Evolutionary conservation across 352 stramenopile genomes (phyloP), one percentile per base, ranked within the genome.

Genomic region (Pythium utonaiense): DNA sequence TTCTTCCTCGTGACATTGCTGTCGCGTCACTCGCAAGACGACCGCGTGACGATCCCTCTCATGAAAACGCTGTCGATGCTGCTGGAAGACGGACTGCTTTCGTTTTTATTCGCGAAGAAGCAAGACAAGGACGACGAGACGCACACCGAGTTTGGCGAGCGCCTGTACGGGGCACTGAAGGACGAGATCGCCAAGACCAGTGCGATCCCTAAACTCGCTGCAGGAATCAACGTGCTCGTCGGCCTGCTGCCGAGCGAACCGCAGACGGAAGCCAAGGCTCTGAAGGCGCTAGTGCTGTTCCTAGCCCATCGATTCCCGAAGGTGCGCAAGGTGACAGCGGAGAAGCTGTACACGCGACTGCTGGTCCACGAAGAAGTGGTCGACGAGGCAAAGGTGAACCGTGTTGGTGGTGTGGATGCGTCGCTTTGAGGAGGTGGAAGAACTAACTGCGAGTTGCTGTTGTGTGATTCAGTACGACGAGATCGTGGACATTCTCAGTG

Each of bases 11-110:
- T 96, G 25, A 75, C 70, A 13, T 62, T 96, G 19, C 51, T 96
- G 24, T 62, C 69, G 2, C 70, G 73, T 3, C 75, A 96, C 63
- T 44, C 71, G 3, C 71, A 82, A 34, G 74, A 95, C 21, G 85
- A 95, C 48, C 87, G 89, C 25, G 78, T 97, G 17, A 88, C 88
- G 9, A 76, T 96, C 19, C 87, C 91, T 3, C 65, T 96, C 13
- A 80, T 97, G 66, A 97, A 96, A 60, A 94, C 86, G 6, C 59
- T 96, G 19, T 74, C 91, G 24, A 65, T 86, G 24, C 44, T 94
- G n/a, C 60, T 96, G 1, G 78, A 90, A 51, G 72, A 74, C 13
- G 79, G 82, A 33, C 48, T 88, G 19, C 53, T 91, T 22, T 31
- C 61, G 12, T 87, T 87, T 48, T 44, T 95, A n/a, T 89, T 83